These are phyloP conservation scores for Lentinula sp. DNA, from an alignment of 768 basidiomycete genomes.

Conservation along the genomic window DNA sequence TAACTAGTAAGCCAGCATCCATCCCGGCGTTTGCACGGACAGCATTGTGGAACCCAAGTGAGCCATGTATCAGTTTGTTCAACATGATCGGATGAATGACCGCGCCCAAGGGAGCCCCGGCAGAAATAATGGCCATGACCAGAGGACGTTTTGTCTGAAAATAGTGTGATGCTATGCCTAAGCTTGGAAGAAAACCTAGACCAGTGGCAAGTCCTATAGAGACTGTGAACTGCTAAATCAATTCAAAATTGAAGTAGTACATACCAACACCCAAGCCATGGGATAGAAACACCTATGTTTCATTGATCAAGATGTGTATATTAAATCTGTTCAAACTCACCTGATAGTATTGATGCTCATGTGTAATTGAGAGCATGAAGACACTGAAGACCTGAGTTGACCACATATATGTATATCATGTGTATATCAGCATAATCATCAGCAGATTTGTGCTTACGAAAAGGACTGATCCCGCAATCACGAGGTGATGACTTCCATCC, in stretches of 20 bases:
- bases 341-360: constrained; percentile 45
- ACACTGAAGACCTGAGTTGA: constrained; percentile 15
- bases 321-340: not conserved
- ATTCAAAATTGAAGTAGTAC: too few species aligned
- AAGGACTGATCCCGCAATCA: not conserved
- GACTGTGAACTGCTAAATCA: too few species aligned
- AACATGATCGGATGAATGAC: constrained; percentile 48
- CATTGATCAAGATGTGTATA: not conserved
- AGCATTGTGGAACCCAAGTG: constrained; percentile 33
- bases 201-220: constrained; percentile 54
- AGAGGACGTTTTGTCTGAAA: constrained; percentile 40
- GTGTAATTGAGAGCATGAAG: constrained; percentile 47
- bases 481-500: too few species aligned
- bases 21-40: constrained; percentile 36
- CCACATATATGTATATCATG: not conserved
- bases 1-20: constrained; percentile 29
- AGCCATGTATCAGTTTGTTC: constrained; percentile 29
- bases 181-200: constrained; percentile 44
- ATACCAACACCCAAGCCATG: constrained; percentile 54
- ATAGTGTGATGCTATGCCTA: constrained; percentile 47
- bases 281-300: constrained; percentile 33
- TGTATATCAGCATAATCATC: not conserved
- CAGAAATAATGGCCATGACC: constrained; percentile 51
- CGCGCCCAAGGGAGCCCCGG: constrained; percentile 43
- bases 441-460: not conserved